phyloP scores from a whole-genome alignment of 495 filamentous ascomycete genomes.

The Aspergillus nidulans region DNA sequence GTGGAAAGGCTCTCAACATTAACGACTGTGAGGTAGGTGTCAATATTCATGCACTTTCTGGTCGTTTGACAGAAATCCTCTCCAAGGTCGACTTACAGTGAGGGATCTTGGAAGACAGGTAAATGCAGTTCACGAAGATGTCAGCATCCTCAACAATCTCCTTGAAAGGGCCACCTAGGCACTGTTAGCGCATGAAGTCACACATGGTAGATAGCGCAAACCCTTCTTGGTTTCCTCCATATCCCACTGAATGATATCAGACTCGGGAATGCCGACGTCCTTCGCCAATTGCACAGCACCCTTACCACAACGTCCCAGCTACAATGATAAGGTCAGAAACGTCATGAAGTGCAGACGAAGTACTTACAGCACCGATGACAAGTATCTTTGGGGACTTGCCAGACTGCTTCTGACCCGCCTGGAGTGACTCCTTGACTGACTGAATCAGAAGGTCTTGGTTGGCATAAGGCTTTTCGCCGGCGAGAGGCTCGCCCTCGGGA shows the following conservation, averaged over 20 bases:
- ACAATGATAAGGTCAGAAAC: constrained; percentile 12
- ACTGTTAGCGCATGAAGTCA: not conserved
- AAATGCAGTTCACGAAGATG: constrained; percentile 93
- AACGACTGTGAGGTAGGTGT: constrained; percentile 32
- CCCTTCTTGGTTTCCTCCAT: constrained; percentile 71
- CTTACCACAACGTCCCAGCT: constrained; percentile 77
- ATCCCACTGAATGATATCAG: constrained; percentile 86
- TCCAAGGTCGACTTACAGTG: constrained; percentile 33
- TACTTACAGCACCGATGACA: constrained; percentile 55
- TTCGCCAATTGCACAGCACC: constrained; percentile 79
- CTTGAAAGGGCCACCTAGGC: constrained; percentile 70
- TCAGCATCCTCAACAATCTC: constrained; percentile 69
- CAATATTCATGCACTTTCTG: not conserved
- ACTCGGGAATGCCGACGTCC: constrained; percentile 68
- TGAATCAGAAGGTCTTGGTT: constrained; percentile 69
- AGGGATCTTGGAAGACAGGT: constrained; percentile 65
- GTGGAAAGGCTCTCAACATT: constrained; percentile 61
- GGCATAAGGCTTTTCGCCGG: constrained; percentile 66
- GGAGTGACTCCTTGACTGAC: constrained; percentile 66
- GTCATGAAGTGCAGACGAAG: not conserved
- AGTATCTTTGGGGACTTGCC: constrained; percentile 50
- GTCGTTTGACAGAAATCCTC: not conserved
- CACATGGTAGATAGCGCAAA: constrained; percentile 6
- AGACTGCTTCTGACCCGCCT: constrained; percentile 51
- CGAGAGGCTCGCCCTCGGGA: constrained; percentile 57